Evolutionary conservation across 148 eudicot genomes (phyloP), one percentile per base, ranked within the genome.

Genomic region (Linanthus parryae): DNA sequence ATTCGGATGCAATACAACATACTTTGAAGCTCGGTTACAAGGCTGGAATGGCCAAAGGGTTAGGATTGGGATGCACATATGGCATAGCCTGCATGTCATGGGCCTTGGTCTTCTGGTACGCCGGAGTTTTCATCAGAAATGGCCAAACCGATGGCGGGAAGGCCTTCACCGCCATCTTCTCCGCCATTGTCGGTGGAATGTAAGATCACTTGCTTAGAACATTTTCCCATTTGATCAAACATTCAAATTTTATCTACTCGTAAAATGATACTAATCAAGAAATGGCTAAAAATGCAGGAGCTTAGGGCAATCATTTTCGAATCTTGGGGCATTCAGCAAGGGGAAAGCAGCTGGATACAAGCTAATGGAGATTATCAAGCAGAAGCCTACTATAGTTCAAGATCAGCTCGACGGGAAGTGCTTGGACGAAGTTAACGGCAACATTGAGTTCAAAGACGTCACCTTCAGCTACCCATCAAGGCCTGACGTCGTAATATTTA

Each of bases 71-170:
- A 48, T 94, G 99, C 51, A 94, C 99, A 13, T 94, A 94, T 62
- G 99, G 99, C 52, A 94, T 94, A 55, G 99, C 99, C 14, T 94
- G 99, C 79, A 94, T 94, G 99, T 94, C 99, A 13, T 94, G 99
- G 99, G 99, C 99, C 49, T 82, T 94, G 54, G 99, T 94, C 34
- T 94, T 94, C 66, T 94, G 99, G 99, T 94, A 88, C 50, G 99
- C 99, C 22, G 99, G 99, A 28, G 99, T 94, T 64, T 94, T 94
- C 68, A 88, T 94, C 59, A 73, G 99, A 62, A 88, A 82, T 28
- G 99, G 99, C 37, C 96, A 94, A 72, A 88, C 88, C 17, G 99
- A 94, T 73, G 96, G 99, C 1, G 99, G 99, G 48, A 94, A 94
- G 71, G 99, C 99, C 8, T 94, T 94, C 75, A 94, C 99, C 0